Percentiles rank a stretch among this genome's conserved stretches.
Evolutionary conservation across 2,329 filamentous ascomycete genomes (phyloP).

Genomic region (Fusarium oxysporum): DNA sequence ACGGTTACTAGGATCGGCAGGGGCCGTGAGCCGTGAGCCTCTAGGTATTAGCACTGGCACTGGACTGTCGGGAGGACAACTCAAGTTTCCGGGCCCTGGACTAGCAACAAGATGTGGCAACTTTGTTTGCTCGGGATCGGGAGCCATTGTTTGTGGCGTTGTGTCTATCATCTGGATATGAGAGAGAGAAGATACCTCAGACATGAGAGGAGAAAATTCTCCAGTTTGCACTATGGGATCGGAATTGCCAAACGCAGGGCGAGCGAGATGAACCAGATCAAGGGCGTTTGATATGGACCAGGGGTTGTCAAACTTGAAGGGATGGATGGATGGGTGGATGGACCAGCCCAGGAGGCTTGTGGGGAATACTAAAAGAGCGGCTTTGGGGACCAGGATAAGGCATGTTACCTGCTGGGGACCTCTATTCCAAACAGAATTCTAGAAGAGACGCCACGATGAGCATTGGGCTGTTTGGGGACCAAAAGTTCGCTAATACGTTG

Average conservation of each 20-base stretch:
- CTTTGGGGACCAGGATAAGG: constrained; percentile 33
- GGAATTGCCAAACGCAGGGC: constrained; percentile 36
- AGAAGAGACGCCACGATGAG: constrained; percentile 42
- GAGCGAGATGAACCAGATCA: constrained; percentile 42
- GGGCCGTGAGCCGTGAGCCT: constrained; percentile 40
- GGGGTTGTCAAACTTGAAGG: constrained; percentile 35
- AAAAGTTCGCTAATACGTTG: constrained; percentile 19
- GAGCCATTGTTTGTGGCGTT: constrained; percentile 26
- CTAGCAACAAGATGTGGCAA: constrained; percentile 28
- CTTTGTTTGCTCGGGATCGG: constrained; percentile 20
- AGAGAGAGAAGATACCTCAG: constrained; percentile 13
- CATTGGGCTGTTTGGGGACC: constrained; percentile 16
- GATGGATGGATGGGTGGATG: constrained; percentile 30
- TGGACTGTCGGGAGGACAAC: constrained; percentile 21
- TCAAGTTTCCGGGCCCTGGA: constrained; percentile 34
- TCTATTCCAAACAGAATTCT: constrained; percentile 46
- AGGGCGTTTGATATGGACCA: constrained; percentile 41
- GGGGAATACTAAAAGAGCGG: constrained; percentile 40
- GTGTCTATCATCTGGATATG: neutral
- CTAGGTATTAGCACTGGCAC: constrained; percentile 31
- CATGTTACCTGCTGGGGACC: constrained; percentile 34
- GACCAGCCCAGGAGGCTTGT: constrained; percentile 30
- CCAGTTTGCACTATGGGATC: constrained; percentile 2
- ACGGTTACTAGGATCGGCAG: constrained; percentile 45
- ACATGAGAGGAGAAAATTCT: neutral